Conservation (phyloP, 1,284 basidiomycete species). For the Xanthoconium separans region DNA sequence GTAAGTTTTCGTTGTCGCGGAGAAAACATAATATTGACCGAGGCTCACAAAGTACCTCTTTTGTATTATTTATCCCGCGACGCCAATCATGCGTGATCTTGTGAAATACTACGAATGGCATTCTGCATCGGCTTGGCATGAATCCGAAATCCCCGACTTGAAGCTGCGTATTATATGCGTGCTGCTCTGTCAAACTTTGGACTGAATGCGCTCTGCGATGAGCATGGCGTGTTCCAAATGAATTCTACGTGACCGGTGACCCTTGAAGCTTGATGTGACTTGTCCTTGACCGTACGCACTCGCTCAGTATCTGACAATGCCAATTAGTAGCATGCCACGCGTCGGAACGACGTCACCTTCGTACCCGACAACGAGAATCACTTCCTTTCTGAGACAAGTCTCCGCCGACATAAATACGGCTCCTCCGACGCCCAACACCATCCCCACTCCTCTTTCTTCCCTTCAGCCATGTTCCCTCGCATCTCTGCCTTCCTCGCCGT, state of each 20-base stretch:
- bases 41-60: background rate
- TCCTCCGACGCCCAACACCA: background rate
- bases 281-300: background rate
- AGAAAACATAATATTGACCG: background rate
- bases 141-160: background rate
- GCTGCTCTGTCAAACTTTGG: background rate
- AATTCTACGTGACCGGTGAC: background rate
- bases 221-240: background rate
- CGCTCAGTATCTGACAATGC: constrained; percentile 2
- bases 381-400: constrained; percentile 16
- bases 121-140: background rate
- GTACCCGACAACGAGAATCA: background rate
- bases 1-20: background rate
- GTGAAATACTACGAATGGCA: background rate
- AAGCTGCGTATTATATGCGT: constrained; percentile 10
- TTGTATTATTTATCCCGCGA: no score
- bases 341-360: constrained; percentile 13
- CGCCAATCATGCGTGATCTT: no score
- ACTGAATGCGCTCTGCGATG: background rate
- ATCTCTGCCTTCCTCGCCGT: constrained; percentile 19
- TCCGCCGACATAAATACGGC: constrained; percentile 24
- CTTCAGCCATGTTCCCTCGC: constrained; percentile 19
- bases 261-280: background rate
- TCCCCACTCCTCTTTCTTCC: background rate
- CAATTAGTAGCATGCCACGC: constrained; percentile 2